These are phyloP conservation scores for Cryptococcus sp. DNA, from an alignment of 1,284 basidiomycete genomes.

Conservation along the genomic window DNA sequence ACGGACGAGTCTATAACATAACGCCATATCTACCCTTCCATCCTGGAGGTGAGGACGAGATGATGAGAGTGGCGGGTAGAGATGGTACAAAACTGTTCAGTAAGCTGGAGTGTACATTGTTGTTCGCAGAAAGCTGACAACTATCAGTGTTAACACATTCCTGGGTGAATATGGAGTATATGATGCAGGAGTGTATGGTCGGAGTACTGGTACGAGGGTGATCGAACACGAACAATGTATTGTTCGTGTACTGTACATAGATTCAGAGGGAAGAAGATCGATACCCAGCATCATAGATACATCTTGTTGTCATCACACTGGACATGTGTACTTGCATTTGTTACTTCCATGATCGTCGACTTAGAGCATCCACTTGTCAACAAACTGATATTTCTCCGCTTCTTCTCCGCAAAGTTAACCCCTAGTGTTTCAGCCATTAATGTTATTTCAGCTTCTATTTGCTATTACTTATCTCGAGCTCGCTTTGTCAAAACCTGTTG, in stretches of 20 bases:
- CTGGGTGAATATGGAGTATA: slow-evolving; percentile 92
- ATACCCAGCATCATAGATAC: not conserved
- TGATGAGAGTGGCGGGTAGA: slow-evolving; percentile 92
- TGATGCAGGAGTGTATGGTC: slow-evolving; percentile 86
- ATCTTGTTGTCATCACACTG: not conserved
- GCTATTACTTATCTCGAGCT: no score
- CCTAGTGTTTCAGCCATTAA: no score
- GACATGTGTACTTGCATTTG: not conserved
- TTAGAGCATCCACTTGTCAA: no score
- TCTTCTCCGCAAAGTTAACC: no score
- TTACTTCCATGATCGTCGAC: no score
- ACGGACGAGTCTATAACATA: slow-evolving; percentile 95
- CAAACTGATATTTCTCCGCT: no score
- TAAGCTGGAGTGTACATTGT: slow-evolving; percentile 45
- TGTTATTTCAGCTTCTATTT: no score
- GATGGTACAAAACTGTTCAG: slow-evolving; percentile 94
- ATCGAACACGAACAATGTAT: not conserved
- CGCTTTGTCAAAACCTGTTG: no score
- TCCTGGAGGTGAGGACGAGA: slow-evolving; percentile 86
- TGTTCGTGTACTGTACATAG: not conserved
- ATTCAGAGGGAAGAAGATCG: not conserved
- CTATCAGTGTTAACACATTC: slow-evolving; percentile 58
- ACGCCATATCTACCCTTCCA: slow-evolving; percentile 88
- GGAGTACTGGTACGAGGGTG: slow-evolving; percentile 65
- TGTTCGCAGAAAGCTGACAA: not conserved